phyloP scores from a whole-genome alignment of 1,284 basidiomycete genomes.

The Athelia psychrophila region DNA sequence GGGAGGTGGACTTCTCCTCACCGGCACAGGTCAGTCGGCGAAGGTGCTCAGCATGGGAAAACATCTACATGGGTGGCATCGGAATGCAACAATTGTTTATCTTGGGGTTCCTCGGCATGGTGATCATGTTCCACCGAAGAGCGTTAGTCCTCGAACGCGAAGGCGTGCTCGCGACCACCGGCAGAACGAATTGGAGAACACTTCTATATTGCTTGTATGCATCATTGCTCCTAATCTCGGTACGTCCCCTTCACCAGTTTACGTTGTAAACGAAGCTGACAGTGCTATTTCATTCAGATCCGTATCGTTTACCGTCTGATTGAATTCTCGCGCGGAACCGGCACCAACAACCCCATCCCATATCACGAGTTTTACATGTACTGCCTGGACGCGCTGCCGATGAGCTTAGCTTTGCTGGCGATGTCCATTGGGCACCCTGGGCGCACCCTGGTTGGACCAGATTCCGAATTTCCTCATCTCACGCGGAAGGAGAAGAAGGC shows the following conservation, averaged over 20 bases:
- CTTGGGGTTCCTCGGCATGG: background rate
- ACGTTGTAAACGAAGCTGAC: background rate
- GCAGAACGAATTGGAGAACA: background rate
- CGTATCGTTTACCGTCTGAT: slow-evolving; percentile 17
- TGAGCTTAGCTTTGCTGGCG: slow-evolving; percentile 10
- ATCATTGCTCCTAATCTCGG: background rate
- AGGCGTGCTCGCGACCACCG: background rate
- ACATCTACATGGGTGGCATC: slow-evolving; percentile 1
- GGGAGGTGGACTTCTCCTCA: background rate
- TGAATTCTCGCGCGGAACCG: slow-evolving; percentile 13
- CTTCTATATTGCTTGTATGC: background rate
- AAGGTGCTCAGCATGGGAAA: background rate
- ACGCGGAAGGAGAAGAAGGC: background rate
- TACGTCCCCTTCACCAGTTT: background rate
- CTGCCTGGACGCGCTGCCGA: slow-evolving; percentile 13
- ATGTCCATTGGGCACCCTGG: slow-evolving; percentile 14
- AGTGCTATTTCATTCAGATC: slow-evolving; percentile 3
- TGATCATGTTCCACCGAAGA: background rate
- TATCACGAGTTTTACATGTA: slow-evolving; percentile 15
- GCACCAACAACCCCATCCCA: slow-evolving; percentile 12
- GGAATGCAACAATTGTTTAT: background rate
- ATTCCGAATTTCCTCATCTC: slow-evolving; percentile 10
- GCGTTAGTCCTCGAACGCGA: background rate
- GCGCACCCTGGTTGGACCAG: slow-evolving; percentile 14
- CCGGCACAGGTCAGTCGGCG: background rate